Evolutionary conservation across 176 grass and related monocot species (phyloP), one percentile per base, ranked within the genome.

Genomic region (Raddia guianensis): DNA sequence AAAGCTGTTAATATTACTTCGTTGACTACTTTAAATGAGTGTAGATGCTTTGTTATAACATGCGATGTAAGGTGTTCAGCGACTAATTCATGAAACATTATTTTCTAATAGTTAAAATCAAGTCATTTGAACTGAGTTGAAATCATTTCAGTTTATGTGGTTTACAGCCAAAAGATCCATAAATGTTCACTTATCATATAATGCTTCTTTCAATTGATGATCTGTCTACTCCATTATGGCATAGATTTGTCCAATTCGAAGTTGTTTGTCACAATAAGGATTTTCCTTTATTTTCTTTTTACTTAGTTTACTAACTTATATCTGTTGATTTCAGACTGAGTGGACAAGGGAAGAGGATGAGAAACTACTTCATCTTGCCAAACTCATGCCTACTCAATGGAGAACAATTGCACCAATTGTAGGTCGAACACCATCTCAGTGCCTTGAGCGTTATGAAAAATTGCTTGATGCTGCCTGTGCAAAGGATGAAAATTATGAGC

Each of bases 311-410:
- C 52, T 83, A 44, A 83, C 68, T 73, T 35, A 75, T 73, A 6
- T 80, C 42, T 80, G 14, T 86, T 72, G 50, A 54, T 78, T 81
- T 16, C 86, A 97, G 94, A 97, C 94, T 75, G 94, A 97, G 86
- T 97, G 94, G 94, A 97, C 94, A 54, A 89, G 94, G 79, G 94
- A 97, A 91, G 94, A 97, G 69, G 94, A 97, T 83, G 94, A 97
- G 70, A 97, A 97, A 47, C 76, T 97, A 64, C 89, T 97, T 10
- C 91, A 97, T 89, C 94, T 97, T 90, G 94, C 94, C 35, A 97
- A 97, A 87, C 94, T 97, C 62, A 97, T 97, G 94, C 94, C 94
- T 59, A 94, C 94, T 16, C 94, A 97, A 37, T 97, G 94, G 94
- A 93, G 94, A 58, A 97, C 94, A 47, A 97, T 97, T 88, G 94